These are phyloP conservation scores for Leishmania turanica DNA, from an alignment of 208 protist genomes.

Conservation along the genomic window DNA sequence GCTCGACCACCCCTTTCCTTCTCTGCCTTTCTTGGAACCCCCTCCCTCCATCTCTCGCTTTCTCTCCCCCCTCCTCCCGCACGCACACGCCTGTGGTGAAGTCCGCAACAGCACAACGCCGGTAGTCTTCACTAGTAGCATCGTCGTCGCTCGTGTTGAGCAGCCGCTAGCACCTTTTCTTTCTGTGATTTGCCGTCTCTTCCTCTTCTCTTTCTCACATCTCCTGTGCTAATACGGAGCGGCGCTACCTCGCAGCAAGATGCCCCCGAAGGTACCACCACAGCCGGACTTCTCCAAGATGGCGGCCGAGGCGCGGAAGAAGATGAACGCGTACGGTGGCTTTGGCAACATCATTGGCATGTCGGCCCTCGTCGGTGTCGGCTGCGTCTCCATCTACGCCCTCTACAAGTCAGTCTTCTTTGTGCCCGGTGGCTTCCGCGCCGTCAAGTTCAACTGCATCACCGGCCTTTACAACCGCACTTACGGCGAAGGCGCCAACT, in stretches of 20 bases:
- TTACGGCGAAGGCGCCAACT: constrained; percentile 96
- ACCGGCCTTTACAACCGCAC: constrained; percentile 93
- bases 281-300: constrained; percentile 80
- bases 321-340: constrained; percentile 57
- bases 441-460: constrained; percentile 98
- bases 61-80: not conserved
- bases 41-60: not conserved
- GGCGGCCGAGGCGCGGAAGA: constrained; percentile 62
- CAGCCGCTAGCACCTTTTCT: not conserved
- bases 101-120: not conserved
- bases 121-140: not conserved
- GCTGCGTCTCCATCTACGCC: constrained; percentile 50
- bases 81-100: not conserved
- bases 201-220: not conserved
- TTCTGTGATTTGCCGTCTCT: not conserved
- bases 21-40: not conserved
- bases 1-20: not conserved
- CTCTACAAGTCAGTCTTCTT: constrained; percentile 93
- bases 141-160: not conserved
- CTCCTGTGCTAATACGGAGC: not conserved
- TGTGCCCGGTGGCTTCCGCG: constrained; percentile 97
- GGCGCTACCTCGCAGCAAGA: not conserved
- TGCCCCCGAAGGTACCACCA: constrained; percentile 71
- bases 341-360: constrained; percentile 77
- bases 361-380: constrained; percentile 54